A percentile compares a stretch with the other conserved stretches of the same genome.
phyloP scores from a whole-genome alignment of 1,284 basidiomycete species.

The Caloboletus firmus region DNA sequence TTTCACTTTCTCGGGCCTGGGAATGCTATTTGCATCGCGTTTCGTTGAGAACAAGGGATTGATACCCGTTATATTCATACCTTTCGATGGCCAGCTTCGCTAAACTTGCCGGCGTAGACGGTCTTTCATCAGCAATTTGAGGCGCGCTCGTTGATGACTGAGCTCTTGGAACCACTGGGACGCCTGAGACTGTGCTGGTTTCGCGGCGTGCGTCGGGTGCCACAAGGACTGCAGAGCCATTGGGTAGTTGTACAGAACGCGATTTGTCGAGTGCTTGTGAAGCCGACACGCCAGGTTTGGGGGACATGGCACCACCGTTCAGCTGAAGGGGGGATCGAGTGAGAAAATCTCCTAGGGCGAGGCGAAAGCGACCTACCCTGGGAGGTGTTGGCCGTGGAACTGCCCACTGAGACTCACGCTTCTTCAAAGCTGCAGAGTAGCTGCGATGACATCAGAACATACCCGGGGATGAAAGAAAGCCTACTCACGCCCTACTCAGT shows the following conservation, averaged over 20 bases:
- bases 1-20: constrained; percentile 74
- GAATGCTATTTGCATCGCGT: constrained; percentile 48
- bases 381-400: constrained; percentile 39
- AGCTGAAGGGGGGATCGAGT: constrained; percentile 26
- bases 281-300: constrained; percentile 32
- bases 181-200: constrained; percentile 27
- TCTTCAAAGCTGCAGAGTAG: constrained; percentile 70
- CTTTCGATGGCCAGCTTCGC: constrained; percentile 66
- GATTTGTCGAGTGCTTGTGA: constrained; percentile 42
- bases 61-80: constrained; percentile 40
- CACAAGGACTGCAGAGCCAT: constrained; percentile 36
- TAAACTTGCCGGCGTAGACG: constrained; percentile 33
- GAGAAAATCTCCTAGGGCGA: constrained; percentile 19
- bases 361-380: constrained; percentile 13
- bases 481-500: constrained; percentile 68
- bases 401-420: constrained; percentile 62
- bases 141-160: constrained; percentile 41
- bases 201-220: constrained; percentile 30
- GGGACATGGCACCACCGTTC: constrained; percentile 39
- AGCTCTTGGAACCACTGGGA: constrained; percentile 60
- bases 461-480: not conserved
- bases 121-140: constrained; percentile 22
- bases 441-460: constrained; percentile 37
- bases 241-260: constrained; percentile 38
- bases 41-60: constrained; percentile 1